These are phyloP conservation scores for Salix caprea DNA, from an alignment of 345 rosid species.

Conservation along the genomic window DNA sequence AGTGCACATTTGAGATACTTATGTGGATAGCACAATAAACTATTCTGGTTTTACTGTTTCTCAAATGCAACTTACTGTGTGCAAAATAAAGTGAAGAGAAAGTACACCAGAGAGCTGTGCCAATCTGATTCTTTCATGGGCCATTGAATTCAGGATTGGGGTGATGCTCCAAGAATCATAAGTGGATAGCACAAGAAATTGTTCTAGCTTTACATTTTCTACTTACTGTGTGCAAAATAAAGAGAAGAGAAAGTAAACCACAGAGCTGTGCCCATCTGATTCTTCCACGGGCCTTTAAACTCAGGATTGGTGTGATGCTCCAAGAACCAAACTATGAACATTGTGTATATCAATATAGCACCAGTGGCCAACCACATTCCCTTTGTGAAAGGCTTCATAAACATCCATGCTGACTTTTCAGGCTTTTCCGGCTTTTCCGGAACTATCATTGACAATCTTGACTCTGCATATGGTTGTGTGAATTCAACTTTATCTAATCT, in stretches of 20 bases:
- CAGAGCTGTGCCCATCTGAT: constrained; percentile 37
- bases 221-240: constrained; percentile 58
- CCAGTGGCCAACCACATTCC: constrained; percentile 48
- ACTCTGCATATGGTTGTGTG: constrained; percentile 47
- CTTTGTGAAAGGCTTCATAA: constrained; percentile 46
- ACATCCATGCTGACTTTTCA: constrained; percentile 34
- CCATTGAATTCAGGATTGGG: constrained; percentile 38
- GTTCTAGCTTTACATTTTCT: background rate
- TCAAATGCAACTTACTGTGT: constrained; percentile 37
- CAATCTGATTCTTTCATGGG: constrained; percentile 30
- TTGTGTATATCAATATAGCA: constrained; percentile 36
- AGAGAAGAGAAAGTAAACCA: constrained; percentile 54
- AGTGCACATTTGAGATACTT: background rate
- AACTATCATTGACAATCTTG: constrained; percentile 50
- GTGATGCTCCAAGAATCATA: no score
- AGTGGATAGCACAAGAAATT: no score
- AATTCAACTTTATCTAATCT: constrained; percentile 39
- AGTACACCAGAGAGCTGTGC: constrained; percentile 43
- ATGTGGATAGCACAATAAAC: no score
- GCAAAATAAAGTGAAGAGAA: constrained; percentile 57
- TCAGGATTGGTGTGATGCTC: constrained; percentile 40
- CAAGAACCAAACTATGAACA: constrained; percentile 44
- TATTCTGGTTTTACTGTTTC: background rate
- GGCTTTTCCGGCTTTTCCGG: constrained; percentile 13
- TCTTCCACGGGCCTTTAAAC: constrained; percentile 31